Evolutionary conservation across 1,284 basidiomycete species (phyloP), one percentile per base, ranked within the genome.

Genomic region (Fomitopsis betulina): DNA sequence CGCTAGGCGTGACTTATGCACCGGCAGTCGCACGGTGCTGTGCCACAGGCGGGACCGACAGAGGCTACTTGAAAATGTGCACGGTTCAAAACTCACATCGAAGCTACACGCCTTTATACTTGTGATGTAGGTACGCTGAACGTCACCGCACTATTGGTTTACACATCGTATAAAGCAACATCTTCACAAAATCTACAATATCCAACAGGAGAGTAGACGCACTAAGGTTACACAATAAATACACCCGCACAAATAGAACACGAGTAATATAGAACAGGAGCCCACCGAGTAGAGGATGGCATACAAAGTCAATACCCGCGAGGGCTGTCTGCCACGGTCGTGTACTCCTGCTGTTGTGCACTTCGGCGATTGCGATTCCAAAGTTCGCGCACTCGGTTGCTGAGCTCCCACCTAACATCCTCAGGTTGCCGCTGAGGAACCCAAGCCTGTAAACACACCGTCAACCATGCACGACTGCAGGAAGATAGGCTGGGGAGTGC

Each of bases 341-440:
- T 67, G 64, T 84, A 84, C 33, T 75, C 76, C 54, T 73, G 75
- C 61, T 67, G 68, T 60, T 73, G 65, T 53, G 63, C 64, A 15
- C 70, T 74, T 55, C 56, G 59, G 9, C 59, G 45, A 50, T 54
- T 52, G 56, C 57, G 60, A 55, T 59, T 60, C 55, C 60, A 63
- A n/a, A 59, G 51, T 60, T 56, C 47, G 70, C 79, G 75, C 30
- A 59, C 49, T 12, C 56, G 52, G 25, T 71, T 77, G 62, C 68
- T 49, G 19, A 57, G 51, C 15, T 57, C 74, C 55, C 86, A 71
- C 49, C 74, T 72, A 35, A 84, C 70, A 58, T 81, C 77, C 68
- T 83, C 81, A 23, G 74, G 70, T 59, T 79, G 79, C 63, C 81
- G 75, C 63, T 78, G 79, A 57, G 86, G 84, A 61, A 79, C 71